These are phyloP conservation scores for Hsuehochloa calcarea DNA, from an alignment of 176 grass and related monocot genomes.

Conservation along the genomic window DNA sequence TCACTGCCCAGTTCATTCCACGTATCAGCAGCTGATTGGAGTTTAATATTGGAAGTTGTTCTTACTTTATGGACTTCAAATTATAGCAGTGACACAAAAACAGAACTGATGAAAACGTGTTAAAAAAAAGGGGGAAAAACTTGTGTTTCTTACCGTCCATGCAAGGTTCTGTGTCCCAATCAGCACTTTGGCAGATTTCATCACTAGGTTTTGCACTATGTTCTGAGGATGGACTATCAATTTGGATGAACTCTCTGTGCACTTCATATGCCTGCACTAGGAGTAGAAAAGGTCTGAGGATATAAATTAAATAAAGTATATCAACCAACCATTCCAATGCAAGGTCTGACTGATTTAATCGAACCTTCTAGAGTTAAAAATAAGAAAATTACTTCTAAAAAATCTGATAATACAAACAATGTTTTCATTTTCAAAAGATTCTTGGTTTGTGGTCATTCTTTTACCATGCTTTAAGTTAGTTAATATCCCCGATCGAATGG, in stretches of 20 bases:
- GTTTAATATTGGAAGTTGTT: neutral
- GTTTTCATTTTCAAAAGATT: neutral
- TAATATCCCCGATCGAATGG: neutral
- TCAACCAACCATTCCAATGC: neutral
- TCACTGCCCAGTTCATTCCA: neutral
- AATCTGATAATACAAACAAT: neutral
- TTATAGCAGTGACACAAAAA: neutral
- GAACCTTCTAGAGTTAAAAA: neutral
- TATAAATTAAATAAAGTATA: neutral
- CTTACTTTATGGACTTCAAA: neutral
- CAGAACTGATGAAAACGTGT: neutral
- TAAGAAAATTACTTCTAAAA: neutral
- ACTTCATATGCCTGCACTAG: conserved; percentile 42
- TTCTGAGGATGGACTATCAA: conserved; percentile 41
- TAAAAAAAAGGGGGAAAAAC: neutral
- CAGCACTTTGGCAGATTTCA: conserved; percentile 29
- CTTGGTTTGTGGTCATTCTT: neutral
- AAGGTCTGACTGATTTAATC: neutral
- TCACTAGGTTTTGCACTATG: conserved; percentile 36
- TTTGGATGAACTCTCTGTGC: conserved; percentile 35
- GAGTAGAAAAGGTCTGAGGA: neutral
- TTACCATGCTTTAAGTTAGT: neutral
- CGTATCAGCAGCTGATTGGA: neutral
- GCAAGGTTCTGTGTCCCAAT: conserved; percentile 38
- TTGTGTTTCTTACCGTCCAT: conserved; percentile 36